A percentile compares a stretch with the other conserved stretches of the same genome.
Evolutionary conservation across 192 early-diverging fungal genomes (phyloP).

Genomic region (Coemansia sp.): DNA sequence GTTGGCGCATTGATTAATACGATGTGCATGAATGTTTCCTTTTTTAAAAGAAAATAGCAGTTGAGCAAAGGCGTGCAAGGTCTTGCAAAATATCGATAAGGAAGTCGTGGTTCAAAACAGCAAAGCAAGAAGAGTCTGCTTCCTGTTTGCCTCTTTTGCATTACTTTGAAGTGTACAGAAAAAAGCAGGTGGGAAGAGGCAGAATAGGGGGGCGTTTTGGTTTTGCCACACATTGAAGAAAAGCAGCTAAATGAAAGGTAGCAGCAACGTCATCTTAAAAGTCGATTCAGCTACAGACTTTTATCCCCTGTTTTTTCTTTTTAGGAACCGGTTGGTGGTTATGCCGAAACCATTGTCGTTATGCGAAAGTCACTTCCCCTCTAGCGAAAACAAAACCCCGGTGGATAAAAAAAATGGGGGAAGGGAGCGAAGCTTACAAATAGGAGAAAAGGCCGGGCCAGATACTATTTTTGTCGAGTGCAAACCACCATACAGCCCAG

Average conservation of each 20-base stretch:
- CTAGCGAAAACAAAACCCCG: too few species aligned
- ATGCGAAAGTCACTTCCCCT: too few species aligned
- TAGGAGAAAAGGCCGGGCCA: neutral
- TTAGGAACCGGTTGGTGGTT: too few species aligned
- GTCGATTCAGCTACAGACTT: constrained; percentile 2
- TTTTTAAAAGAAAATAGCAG: constrained; percentile 12
- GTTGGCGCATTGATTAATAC: constrained; percentile 1
- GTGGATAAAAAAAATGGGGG: neutral
- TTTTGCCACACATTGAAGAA: neutral
- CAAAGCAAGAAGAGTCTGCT: neutral
- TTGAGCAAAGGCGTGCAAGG: neutral
- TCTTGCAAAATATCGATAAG: too few species aligned
- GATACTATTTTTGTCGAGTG: neutral
- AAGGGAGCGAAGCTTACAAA: neutral
- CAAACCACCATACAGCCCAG: neutral
- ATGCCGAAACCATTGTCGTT: too few species aligned
- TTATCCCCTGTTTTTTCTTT: neutral
- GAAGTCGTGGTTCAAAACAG: too few species aligned
- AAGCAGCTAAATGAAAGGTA: constrained; percentile 3
- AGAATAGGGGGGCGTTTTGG: neutral
- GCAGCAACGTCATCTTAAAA: neutral
- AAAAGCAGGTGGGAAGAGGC: neutral
- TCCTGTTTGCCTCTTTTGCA: too few species aligned
- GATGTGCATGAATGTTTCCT: constrained; percentile 18
- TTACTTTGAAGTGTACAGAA: too few species aligned